phyloP scores from a whole-genome alignment of 306 rosid genomes.

The Chamaecrista fasciculata region DNA sequence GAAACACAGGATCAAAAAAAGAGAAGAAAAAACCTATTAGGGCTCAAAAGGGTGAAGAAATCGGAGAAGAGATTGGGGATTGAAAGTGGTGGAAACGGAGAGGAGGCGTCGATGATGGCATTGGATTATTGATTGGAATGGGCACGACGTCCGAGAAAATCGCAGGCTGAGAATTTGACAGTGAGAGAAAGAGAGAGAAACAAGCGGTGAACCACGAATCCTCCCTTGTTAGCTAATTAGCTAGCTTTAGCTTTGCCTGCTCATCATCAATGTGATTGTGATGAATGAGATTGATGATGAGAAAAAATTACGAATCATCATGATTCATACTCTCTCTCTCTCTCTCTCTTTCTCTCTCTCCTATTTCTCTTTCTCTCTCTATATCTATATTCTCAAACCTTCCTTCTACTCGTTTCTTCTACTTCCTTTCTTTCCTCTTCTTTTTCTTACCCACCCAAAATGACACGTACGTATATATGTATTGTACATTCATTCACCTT shows the following conservation, averaged over 20 bases:
- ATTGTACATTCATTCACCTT: too few relatives aligned
- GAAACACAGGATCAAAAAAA: neutral
- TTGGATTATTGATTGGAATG: neutral
- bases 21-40: conserved; percentile 12
- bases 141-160: conserved; percentile 25
- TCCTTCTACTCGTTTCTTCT: neutral
- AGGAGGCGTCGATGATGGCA: conserved; percentile 10
- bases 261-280: too few relatives aligned
- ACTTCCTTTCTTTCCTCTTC: conserved; percentile 9
- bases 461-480: conserved; percentile 13
- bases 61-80: neutral
- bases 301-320: too few relatives aligned
- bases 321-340: too few relatives aligned
- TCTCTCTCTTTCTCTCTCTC: neutral
- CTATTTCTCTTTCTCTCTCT: neutral
- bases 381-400: neutral
- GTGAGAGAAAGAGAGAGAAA: conserved; percentile 41
- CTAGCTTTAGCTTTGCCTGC: conserved; percentile 13
- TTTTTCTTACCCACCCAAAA: neutral
- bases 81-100: neutral
- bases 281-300: too few relatives aligned
- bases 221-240: conserved; percentile 2
- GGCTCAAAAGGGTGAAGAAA: neutral
- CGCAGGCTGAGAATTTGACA: conserved; percentile 22
- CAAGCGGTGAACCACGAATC: conserved; percentile 42